phyloP scores from a whole-genome alignment of 1,139 yeast genomes.

The Kazachstania sp. region DNA sequence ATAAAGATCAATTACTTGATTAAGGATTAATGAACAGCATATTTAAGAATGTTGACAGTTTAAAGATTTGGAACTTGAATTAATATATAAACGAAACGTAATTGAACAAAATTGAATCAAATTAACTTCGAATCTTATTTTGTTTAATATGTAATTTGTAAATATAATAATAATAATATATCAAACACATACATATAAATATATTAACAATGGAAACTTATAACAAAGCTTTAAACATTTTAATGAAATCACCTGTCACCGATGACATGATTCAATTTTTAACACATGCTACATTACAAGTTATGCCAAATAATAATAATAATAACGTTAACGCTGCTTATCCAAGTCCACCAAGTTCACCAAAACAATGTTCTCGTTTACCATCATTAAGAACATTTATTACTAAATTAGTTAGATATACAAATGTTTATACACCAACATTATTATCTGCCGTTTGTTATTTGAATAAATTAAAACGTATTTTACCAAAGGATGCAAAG shows the following conservation, averaged over 20 bases:
- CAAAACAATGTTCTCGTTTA: constrained; percentile 20
- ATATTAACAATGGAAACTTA: constrained; percentile 19
- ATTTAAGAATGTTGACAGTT: too few relatives aligned
- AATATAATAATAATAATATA: background rate
- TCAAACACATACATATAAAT: background rate
- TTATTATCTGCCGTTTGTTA: constrained; percentile 64
- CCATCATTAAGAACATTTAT: constrained; percentile 73
- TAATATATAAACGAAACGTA: too few relatives aligned
- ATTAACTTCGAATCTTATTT: background rate
- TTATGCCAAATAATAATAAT: constrained; percentile 17
- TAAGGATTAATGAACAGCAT: too few relatives aligned
- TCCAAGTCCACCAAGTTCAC: constrained; percentile 14
- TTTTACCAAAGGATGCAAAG: constrained; percentile 60
- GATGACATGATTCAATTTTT: constrained; percentile 29
- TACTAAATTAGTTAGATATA: constrained; percentile 57
- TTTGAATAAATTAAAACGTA: constrained; percentile 49
- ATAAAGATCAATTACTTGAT: too few relatives aligned
- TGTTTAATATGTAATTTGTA: background rate
- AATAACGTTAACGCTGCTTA: constrained; percentile 6
- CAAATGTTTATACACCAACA: constrained; percentile 71
- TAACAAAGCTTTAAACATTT: constrained; percentile 23
- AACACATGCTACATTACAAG: constrained; percentile 26
- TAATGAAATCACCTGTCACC: constrained; percentile 31
- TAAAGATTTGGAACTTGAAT: too few relatives aligned
- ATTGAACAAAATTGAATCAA: too few relatives aligned